Conservation (phyloP, 768 basidiomycete genomes). For the Boletales sp. region DNA sequence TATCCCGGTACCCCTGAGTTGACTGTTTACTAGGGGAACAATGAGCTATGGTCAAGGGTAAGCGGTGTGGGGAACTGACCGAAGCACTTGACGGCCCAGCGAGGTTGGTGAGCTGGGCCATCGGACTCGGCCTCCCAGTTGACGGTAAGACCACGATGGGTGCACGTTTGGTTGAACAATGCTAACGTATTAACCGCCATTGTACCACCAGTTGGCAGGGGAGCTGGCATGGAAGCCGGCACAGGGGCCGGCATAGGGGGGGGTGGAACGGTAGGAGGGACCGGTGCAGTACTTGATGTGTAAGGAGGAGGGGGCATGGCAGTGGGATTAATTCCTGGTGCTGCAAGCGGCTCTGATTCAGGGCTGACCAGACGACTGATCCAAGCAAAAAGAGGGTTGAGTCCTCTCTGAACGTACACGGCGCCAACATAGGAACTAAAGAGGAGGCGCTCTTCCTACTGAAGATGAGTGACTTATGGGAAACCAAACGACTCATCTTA, state of each 20-base stretch:
- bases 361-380: conserved; percentile 56
- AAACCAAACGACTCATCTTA: conserved; percentile 9
- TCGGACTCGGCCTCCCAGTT: conserved; percentile 44
- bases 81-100: conserved; percentile 52
- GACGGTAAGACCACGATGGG: conserved; percentile 42
- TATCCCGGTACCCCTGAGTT: conserved; percentile 45
- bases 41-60: conserved; percentile 1
- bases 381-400: conserved; percentile 50
- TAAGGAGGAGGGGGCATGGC: conserved; percentile 22
- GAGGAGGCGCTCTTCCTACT: conserved; percentile 52
- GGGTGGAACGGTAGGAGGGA: conserved; percentile 16
- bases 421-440: conserved; percentile 66
- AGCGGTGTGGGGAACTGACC: conserved; percentile 36
- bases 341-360: conserved; percentile 23
- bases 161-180: conserved; percentile 50
- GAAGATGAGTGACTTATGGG: conserved; percentile 3
- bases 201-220: conserved; percentile 12
- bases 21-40: conserved; percentile 43
- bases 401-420: conserved; percentile 56
- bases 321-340: conserved; percentile 16
- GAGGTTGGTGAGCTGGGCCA: conserved; percentile 54
- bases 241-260: conserved; percentile 19
- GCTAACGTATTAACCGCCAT: conserved; percentile 40
- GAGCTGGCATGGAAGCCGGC: conserved; percentile 11
- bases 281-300: conserved; percentile 12